phyloP scores from a whole-genome alignment of 2,329 filamentous ascomycete genomes.

The Xylariaceae sp. region DNA sequence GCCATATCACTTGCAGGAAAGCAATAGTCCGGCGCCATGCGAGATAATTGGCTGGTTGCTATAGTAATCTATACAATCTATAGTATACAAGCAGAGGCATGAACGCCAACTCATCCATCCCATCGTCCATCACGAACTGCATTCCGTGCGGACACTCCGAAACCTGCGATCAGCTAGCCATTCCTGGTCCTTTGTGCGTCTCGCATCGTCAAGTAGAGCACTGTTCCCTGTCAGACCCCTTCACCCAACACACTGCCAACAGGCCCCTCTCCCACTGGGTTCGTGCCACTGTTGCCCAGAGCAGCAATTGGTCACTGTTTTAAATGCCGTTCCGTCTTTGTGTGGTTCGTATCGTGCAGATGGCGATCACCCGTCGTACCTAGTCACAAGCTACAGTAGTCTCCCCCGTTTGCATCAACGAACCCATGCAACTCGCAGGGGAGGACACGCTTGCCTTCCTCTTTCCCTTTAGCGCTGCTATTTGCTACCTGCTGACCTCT shows the following conservation, averaged over 20 bases:
- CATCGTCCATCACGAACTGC: conserved; percentile 5
- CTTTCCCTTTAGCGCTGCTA: background rate
- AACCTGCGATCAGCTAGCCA: conserved; percentile 5
- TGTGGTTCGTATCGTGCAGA: background rate
- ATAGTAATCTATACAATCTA: conserved; percentile 1
- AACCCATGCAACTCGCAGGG: background rate
- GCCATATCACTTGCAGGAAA: background rate
- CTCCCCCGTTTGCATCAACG: too few species aligned
- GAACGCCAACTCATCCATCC: conserved; percentile 5
- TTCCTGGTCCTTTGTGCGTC: conserved; percentile 3
- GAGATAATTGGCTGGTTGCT: conserved; percentile 12
- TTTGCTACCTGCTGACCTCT: too few species aligned
- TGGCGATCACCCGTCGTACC: background rate
- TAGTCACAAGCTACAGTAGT: background rate
- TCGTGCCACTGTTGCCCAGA: background rate
- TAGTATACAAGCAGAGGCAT: background rate
- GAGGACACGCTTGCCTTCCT: background rate
- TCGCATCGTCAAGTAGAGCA: too few species aligned
- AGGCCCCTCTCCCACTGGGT: background rate
- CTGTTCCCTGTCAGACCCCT: too few species aligned
- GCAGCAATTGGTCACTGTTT: background rate
- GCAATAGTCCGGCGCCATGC: background rate
- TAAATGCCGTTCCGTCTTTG: too few species aligned
- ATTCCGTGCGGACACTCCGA: background rate
- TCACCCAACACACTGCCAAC: too few species aligned